A percentile compares a stretch with the other conserved stretches of the same genome.
These are phyloP conservation scores for Dendrobium chrysotoxum DNA, from an alignment of 106 monocot species.

Conservation along the genomic window DNA sequence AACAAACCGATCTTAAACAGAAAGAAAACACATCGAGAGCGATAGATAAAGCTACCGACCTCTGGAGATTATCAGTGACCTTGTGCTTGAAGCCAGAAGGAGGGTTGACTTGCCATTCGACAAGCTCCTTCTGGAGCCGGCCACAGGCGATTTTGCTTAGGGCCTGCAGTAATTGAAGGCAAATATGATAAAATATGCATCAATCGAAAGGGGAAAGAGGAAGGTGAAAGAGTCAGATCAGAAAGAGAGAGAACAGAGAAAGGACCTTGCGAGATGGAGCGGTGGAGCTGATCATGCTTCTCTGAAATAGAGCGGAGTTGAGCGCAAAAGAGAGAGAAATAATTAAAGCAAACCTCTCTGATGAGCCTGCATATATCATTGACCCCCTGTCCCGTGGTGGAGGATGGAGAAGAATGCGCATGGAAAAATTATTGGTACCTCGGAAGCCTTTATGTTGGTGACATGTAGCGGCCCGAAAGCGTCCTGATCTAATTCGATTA, in stretches of 20 bases:
- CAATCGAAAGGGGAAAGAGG: background rate
- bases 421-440: too few species aligned
- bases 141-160: slow-evolving; percentile 56
- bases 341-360: too few species aligned
- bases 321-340: background rate
- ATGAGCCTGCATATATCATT: too few species aligned
- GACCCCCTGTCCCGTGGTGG: too few species aligned
- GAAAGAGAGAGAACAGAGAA: background rate
- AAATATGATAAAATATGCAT: background rate
- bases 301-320: background rate
- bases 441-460: too few species aligned
- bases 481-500: too few species aligned
- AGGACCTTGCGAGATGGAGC: slow-evolving; percentile 29
- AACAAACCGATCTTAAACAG: background rate
- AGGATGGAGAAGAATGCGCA: too few species aligned
- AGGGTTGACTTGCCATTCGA: slow-evolving; percentile 57
- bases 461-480: too few species aligned
- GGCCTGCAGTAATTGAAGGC: background rate
- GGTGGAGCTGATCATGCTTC: slow-evolving; percentile 35
- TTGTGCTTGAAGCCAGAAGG: slow-evolving; percentile 50
- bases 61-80: slow-evolving; percentile 48
- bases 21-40: background rate
- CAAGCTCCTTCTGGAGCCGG: slow-evolving; percentile 51
- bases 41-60: slow-evolving; percentile 7
- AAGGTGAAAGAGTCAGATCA: background rate